Evolutionary conservation across 768 basidiomycete genomes (phyloP), one percentile per base, ranked within the genome.

Genomic region (Nidularia pulvinata): DNA sequence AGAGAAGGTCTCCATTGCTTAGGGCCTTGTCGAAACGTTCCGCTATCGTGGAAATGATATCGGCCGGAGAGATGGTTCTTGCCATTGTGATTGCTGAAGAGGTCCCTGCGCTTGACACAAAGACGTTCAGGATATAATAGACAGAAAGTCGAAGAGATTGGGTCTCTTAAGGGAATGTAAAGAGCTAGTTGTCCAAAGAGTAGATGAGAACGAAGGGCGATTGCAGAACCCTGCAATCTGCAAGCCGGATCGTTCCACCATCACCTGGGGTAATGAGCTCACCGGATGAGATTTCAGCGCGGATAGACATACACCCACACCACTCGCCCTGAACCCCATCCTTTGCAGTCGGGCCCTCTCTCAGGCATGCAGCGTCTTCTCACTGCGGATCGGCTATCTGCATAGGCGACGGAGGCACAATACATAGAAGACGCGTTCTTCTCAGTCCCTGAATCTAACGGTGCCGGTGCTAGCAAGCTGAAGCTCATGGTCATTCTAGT

Each of bases 1-100:
- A 89, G 19, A 88, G 70, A 30, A 93, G 70, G 63, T 92, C 88
- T 1, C 88, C 88, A 10, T 83, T 76, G 34, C 76, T 72, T 16
- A 73, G 70, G 7, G 88, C 91, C 22, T 69, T 71, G n/a, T 83
- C 76, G 64, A 83, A 89, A 50, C 70, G 69, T n/a, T 69, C 67
- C 5, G 82, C 77, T 22, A 93, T 52, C 34, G 74, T 74, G 1
- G 76, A 61, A 53, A 93, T 70, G 59, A 91, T 81, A 50, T 85
- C 81, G 22, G 71, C 67, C 42, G 69, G 70, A 43, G 69, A 59
- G 72, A 75, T 76, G 55, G 4, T 30, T 30, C 4, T 30, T 30
- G 25, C 25, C 25, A 30, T 30, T 30, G 25, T 30, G 25, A 30
- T 30, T 30, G 25, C 25, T 30, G 25, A 30, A 30, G 25, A 30